Evolutionary conservation across 225 moss, liverwort and hornwort genomes (phyloP).

Genomic region (Marchantia paleacea): DNA sequence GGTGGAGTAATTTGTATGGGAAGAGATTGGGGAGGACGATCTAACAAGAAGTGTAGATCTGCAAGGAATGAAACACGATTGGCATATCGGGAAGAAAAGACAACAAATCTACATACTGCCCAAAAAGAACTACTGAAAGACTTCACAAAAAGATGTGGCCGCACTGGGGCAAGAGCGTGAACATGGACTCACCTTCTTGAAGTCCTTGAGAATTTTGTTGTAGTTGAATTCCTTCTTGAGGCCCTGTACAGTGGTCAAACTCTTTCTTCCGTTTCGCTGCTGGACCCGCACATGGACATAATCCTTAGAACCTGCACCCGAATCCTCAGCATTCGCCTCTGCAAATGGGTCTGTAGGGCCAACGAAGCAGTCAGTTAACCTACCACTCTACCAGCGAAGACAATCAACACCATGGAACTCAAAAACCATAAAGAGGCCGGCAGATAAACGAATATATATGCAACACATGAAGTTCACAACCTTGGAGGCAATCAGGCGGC

Average conservation of each 20-base stretch:
- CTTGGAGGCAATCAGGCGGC: too few relatives aligned
- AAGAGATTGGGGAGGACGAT: too few relatives aligned
- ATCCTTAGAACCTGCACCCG: constrained; percentile 88
- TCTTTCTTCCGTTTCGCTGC: constrained; percentile 92
- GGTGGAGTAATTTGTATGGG: too few relatives aligned
- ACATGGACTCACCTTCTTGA: constrained; percentile 52
- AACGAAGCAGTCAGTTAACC: neutral
- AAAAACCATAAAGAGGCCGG: too few relatives aligned
- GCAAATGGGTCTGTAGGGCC: constrained; percentile 69
- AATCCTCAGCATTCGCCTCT: constrained; percentile 88
- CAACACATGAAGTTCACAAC: too few relatives aligned
- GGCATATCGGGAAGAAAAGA: too few relatives aligned
- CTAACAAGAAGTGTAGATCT: too few relatives aligned
- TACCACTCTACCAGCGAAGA: neutral
- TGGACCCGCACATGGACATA: constrained; percentile 93
- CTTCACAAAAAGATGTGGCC: too few relatives aligned
- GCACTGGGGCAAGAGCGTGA: neutral
- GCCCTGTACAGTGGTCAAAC: constrained; percentile 84
- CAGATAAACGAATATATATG: too few relatives aligned
- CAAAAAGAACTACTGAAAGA: too few relatives aligned
- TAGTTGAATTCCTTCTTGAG: constrained; percentile 87
- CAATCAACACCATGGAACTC: neutral
- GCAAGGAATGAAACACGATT: too few relatives aligned
- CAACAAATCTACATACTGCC: too few relatives aligned
- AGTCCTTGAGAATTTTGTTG: constrained; percentile 85